Percentiles rank a stretch among this genome's conserved stretches.
phyloP scores from a whole-genome alignment of 352 stramenopile species.

The Globisporangium paroecandrum region DNA sequence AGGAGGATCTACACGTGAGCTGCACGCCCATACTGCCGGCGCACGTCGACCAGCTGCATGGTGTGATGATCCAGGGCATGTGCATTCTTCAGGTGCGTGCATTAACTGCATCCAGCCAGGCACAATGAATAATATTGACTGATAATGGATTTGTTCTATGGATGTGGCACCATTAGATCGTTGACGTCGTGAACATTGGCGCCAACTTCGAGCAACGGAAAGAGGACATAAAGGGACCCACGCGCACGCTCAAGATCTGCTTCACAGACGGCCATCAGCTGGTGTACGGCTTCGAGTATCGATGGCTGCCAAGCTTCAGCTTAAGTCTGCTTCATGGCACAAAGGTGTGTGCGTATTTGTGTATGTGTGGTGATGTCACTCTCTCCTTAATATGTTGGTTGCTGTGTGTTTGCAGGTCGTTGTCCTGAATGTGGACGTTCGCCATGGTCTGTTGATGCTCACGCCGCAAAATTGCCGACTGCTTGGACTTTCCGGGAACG shows the following conservation, averaged over 20 bases:
- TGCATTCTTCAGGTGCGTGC: constrained; percentile 66
- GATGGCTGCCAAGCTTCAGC: constrained; percentile 47
- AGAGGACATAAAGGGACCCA: constrained; percentile 53
- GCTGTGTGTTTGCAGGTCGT: constrained; percentile 29
- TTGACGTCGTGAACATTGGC: constrained; percentile 78
- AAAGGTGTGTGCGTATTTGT: constrained; percentile 32
- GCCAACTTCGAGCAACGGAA: constrained; percentile 71
- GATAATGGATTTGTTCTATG: neutral
- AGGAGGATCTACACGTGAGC: constrained; percentile 65
- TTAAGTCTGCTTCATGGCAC: constrained; percentile 50
- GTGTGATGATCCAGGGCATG: constrained; percentile 53
- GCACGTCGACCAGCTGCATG: constrained; percentile 44
- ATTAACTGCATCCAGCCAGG: too few relatives aligned
- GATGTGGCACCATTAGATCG: constrained; percentile 34
- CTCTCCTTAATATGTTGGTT: neutral
- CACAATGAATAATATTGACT: neutral
- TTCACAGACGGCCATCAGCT: constrained; percentile 78
- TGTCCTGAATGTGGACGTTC: constrained; percentile 61
- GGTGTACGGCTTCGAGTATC: constrained; percentile 73
- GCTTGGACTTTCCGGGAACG: constrained; percentile 40
- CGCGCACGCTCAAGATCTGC: constrained; percentile 78
- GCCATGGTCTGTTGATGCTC: constrained; percentile 69
- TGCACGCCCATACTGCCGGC: constrained; percentile 55
- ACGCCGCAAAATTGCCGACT: constrained; percentile 65
- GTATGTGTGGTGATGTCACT: too few relatives aligned